Conservation (phyloP, 331 rosid genomes). For the Pyracantha coccinea region DNA sequence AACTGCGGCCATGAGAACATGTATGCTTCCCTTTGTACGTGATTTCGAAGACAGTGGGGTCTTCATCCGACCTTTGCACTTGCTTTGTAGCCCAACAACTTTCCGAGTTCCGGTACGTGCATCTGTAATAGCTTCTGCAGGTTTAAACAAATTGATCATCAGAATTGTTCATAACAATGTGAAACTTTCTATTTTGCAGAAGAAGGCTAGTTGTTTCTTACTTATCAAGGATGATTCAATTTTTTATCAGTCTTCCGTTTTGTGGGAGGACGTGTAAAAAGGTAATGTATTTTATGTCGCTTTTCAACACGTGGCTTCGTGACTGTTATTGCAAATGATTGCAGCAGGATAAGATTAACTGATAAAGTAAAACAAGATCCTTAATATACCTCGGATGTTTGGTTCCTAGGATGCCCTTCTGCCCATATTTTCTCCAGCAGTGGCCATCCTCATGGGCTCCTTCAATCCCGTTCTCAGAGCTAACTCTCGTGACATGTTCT, state of each 20-base stretch:
- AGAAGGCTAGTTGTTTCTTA: not conserved
- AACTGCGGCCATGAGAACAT: conserved; percentile 53
- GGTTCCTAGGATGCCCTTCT: conserved; percentile 75
- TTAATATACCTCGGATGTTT: conserved; percentile 61
- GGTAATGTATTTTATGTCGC: not conserved
- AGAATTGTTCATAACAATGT: conserved; percentile 1
- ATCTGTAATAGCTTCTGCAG: conserved; percentile 96
- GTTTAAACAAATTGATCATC: conserved; percentile 3
- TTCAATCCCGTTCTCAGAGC: conserved; percentile 50
- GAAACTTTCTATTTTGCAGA: not conserved
- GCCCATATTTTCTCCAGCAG: conserved; percentile 91
- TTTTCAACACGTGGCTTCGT: not conserved
- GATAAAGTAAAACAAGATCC: not conserved
- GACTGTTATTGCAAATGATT: conserved; percentile 4
- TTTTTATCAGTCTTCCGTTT: not conserved
- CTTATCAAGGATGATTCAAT: not conserved
- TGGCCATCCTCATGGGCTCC: conserved; percentile 64
- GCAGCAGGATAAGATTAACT: not conserved
- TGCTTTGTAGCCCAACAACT: conserved; percentile 90
- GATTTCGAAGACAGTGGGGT: conserved; percentile 65
- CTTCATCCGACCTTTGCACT: conserved; percentile 90
- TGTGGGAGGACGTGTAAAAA: not conserved
- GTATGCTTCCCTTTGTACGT: conserved; percentile 73
- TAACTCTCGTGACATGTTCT: conserved; percentile 42
- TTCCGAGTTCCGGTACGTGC: conserved; percentile 78